These are phyloP conservation scores for Boletus mariae DNA, from an alignment of 1,284 basidiomycete genomes.

Conservation along the genomic window DNA sequence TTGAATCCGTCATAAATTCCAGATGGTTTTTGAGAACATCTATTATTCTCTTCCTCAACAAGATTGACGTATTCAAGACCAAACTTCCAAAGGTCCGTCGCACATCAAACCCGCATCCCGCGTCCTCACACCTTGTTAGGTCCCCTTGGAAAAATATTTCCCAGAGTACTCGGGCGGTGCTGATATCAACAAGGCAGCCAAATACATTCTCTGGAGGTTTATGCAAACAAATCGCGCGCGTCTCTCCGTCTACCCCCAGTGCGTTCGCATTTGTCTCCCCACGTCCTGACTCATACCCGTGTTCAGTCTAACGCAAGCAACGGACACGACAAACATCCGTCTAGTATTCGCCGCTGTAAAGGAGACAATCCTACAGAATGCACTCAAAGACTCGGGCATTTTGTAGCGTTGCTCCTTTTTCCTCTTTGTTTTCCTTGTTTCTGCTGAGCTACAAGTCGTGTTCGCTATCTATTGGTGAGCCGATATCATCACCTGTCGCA, in stretches of 20 bases:
- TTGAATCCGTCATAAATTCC: constrained; percentile 97
- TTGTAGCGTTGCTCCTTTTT: constrained; percentile 38
- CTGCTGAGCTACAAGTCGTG: constrained; percentile 8
- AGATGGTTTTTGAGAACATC: constrained; percentile 94
- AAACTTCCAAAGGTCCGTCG: constrained; percentile 77
- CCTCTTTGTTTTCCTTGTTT: background rate
- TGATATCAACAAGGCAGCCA: constrained; percentile 97
- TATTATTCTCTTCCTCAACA: constrained; percentile 92
- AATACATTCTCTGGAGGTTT: constrained; percentile 96
- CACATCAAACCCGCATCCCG: accelerated
- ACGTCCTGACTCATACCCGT: background rate
- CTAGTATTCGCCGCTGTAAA: constrained; percentile 96
- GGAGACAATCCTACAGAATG: constrained; percentile 94
- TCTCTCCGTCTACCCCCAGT: constrained; percentile 92
- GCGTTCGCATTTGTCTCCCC: constrained; percentile 32
- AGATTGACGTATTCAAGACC: constrained; percentile 93
- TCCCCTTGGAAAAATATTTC: constrained; percentile 87
- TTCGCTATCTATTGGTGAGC: constrained; percentile 29
- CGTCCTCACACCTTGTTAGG: constrained; percentile 35
- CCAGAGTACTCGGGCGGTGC: constrained; percentile 92
- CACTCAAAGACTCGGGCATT: constrained; percentile 80
- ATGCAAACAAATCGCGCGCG: constrained; percentile 92
- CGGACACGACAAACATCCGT: constrained; percentile 78
- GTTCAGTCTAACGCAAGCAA: constrained; percentile 71
- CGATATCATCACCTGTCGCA: background rate